Conservation (phyloP, 1,284 basidiomycete species). For the Tremellales sp. region DNA sequence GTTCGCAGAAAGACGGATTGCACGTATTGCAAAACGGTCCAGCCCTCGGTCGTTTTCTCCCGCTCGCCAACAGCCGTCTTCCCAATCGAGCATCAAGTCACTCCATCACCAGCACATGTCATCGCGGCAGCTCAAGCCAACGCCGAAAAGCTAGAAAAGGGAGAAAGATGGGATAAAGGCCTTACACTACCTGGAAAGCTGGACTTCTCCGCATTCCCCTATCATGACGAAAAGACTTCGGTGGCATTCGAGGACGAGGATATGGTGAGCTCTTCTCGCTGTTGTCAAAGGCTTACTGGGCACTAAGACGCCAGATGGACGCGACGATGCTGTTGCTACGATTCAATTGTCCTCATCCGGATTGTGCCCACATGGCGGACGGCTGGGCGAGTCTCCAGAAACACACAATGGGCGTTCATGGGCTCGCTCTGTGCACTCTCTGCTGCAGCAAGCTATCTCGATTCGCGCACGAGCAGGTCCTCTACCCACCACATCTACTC, state of each 20-base stretch:
- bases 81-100: slow-evolving; percentile 56
- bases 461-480: slow-evolving; percentile 88
- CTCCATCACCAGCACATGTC: slow-evolving; percentile 49
- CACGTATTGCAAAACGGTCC: slow-evolving; percentile 93
- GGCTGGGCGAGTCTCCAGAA: slow-evolving; percentile 86
- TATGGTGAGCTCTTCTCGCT: slow-evolving; percentile 52
- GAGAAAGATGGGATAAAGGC: slow-evolving; percentile 37
- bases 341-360: slow-evolving; percentile 74
- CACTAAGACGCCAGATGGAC: slow-evolving; percentile 78
- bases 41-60: slow-evolving; percentile 78
- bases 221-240: slow-evolving; percentile 70
- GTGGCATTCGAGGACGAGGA: slow-evolving; percentile 86
- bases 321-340: slow-evolving; percentile 86
- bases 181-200: slow-evolving; percentile 40
- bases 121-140: slow-evolving; percentile 37
- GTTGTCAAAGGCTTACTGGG: no score
- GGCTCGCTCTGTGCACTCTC: slow-evolving; percentile 77
- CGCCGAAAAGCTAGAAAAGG: slow-evolving; percentile 38
- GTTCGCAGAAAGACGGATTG: slow-evolving; percentile 65
- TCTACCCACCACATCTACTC: slow-evolving; percentile 71
- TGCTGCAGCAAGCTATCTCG: slow-evolving; percentile 90
- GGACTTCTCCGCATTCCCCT: slow-evolving; percentile 49
- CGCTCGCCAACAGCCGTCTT: slow-evolving; percentile 62
- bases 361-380: slow-evolving; percentile 76
- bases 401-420: slow-evolving; percentile 57